phyloP scores from a whole-genome alignment of 2,329 filamentous ascomycete genomes.

The Penicillium sp. region DNA sequence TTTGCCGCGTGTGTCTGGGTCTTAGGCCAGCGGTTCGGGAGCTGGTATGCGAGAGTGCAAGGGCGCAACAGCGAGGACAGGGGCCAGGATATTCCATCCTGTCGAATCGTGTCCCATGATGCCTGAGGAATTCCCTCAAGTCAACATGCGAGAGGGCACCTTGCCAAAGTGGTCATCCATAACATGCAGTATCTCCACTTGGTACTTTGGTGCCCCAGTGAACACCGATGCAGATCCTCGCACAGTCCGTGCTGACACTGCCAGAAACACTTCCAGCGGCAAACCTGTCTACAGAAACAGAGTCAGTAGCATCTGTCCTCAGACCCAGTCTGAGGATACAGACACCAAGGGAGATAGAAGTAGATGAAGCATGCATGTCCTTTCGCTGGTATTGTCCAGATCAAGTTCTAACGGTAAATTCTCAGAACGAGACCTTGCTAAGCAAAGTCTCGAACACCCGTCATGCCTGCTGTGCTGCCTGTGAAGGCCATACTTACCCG shows the following conservation, averaged over 20 bases:
- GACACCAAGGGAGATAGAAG: constrained; percentile 8
- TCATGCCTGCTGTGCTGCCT: constrained; percentile 19
- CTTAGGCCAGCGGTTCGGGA: neutral
- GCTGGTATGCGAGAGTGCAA: neutral
- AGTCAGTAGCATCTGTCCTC: constrained; percentile 16
- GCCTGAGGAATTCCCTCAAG: neutral
- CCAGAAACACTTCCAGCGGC: neutral
- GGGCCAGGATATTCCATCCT: neutral
- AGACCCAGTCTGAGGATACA: constrained; percentile 1
- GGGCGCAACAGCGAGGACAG: neutral
- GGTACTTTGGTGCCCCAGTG: neutral
- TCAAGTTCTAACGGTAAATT: constrained; percentile 93
- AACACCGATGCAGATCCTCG: neutral
- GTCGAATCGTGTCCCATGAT: neutral
- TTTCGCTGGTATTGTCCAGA: constrained; percentile 99
- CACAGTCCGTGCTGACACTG: neutral
- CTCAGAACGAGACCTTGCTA: constrained; percentile 49
- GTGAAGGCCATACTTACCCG: constrained; percentile 15
- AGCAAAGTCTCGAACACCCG: constrained; percentile 25
- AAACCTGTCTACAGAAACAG: constrained; percentile 19
- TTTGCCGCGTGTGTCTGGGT: neutral
- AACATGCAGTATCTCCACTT: neutral
- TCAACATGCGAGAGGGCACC: neutral
- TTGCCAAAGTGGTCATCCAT: neutral
- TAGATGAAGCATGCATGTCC: constrained; percentile 51